These are phyloP conservation scores for Elaeis oleifera DNA, from an alignment of 202 grass and related monocot species.

Conservation along the genomic window DNA sequence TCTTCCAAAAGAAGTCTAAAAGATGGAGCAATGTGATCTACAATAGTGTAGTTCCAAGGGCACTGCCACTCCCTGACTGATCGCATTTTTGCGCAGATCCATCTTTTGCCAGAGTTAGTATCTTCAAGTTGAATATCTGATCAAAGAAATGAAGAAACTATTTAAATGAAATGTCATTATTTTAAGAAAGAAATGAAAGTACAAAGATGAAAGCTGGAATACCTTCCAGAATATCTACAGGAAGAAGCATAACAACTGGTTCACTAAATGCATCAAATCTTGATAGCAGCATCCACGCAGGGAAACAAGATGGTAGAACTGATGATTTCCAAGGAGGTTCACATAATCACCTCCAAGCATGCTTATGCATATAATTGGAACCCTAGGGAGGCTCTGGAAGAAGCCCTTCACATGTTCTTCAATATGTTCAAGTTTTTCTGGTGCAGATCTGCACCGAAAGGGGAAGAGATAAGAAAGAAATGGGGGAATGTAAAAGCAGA, in stretches of 20 bases:
- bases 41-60: conserved; percentile 63
- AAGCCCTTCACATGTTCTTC: conserved; percentile 62
- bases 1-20: conserved; percentile 60
- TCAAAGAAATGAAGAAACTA: conserved; percentile 5
- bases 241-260: conserved; percentile 75
- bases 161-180: no score
- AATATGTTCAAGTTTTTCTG: conserved; percentile 42
- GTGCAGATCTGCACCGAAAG: conserved; percentile 39
- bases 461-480: conserved; percentile 12
- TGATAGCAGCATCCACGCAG: conserved; percentile 78
- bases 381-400: conserved; percentile 61
- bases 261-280: conserved; percentile 57
- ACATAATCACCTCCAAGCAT: conserved; percentile 66
- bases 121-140: conserved; percentile 45
- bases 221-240: conserved; percentile 65
- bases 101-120: conserved; percentile 29
- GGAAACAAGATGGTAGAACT: conserved; percentile 47
- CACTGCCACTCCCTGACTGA: conserved; percentile 57
- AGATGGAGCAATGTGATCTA: conserved; percentile 58
- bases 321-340: conserved; percentile 44
- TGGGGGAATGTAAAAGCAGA: neutral
- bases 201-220: neutral
- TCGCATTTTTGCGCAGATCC: conserved; percentile 8
- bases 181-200: no score
- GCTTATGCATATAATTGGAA: conserved; percentile 79